phyloP scores from a whole-genome alignment of 495 filamentous ascomycete genomes.

The Jackrogersella minutella region DNA sequence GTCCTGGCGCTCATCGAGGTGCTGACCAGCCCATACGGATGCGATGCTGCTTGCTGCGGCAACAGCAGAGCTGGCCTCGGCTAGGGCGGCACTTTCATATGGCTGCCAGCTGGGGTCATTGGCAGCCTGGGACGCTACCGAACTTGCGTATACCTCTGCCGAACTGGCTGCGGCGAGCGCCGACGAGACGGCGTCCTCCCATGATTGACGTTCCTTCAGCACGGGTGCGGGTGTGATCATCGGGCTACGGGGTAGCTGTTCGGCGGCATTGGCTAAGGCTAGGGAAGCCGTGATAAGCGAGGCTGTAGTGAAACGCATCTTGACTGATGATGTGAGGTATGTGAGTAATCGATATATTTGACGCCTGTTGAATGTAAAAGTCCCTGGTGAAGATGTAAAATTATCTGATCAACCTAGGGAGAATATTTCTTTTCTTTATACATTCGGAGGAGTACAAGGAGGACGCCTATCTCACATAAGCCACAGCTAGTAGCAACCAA shows the following conservation, averaged over 20 bases:
- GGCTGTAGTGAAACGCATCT: constrained; percentile 28
- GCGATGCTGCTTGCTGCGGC: constrained; percentile 27
- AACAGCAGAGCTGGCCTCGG: constrained; percentile 13
- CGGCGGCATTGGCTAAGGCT: constrained; percentile 24
- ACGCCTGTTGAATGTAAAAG: neutral
- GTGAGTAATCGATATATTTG: constrained; percentile 8
- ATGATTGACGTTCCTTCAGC: constrained; percentile 20
- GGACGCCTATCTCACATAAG: constrained; percentile 3
- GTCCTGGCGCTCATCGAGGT: constrained; percentile 24
- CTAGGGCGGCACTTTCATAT: neutral
- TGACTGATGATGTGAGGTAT: constrained; percentile 18
- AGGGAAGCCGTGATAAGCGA: constrained; percentile 30
- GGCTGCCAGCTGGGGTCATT: neutral
- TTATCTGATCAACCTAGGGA: neutral
- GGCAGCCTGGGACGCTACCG: constrained; percentile 15
- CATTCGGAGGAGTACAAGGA: neutral
- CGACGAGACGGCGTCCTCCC: constrained; percentile 14
- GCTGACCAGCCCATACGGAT: constrained; percentile 17
- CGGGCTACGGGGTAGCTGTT: constrained; percentile 28
- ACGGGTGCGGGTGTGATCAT: constrained; percentile 39
- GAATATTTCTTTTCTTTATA: constrained; percentile 33
- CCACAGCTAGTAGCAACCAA: neutral
- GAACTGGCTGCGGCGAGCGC: constrained; percentile 30
- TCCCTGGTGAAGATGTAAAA: neutral
- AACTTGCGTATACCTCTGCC: constrained; percentile 22